These are phyloP conservation scores for Colletotrichum sp. DNA, from an alignment of 2,329 filamentous ascomycete genomes.

Conservation along the genomic window DNA sequence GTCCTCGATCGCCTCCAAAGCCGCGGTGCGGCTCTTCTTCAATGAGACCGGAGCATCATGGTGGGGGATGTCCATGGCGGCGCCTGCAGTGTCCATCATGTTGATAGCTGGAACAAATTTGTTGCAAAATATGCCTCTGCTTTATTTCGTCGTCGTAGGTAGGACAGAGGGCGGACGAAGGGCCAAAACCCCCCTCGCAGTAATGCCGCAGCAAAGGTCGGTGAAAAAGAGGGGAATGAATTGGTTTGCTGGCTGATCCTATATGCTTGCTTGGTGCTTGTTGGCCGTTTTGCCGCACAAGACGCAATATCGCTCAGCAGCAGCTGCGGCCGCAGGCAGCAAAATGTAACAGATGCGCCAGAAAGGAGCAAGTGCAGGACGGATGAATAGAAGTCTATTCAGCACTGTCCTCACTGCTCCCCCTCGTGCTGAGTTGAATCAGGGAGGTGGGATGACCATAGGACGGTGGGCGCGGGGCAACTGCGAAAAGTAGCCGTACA, in stretches of 20 bases:
- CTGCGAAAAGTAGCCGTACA: background rate
- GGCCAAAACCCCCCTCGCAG: background rate
- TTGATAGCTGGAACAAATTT: background rate
- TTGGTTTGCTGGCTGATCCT: background rate
- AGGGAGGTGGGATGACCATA: conserved; percentile 17
- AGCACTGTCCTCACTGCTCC: conserved; percentile 24
- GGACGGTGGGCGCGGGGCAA: conserved; percentile 11
- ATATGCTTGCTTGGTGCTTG: background rate
- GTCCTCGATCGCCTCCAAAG: conserved; percentile 79
- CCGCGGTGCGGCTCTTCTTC: conserved; percentile 36
- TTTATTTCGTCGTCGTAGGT: background rate
- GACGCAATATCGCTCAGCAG: conserved; percentile 1
- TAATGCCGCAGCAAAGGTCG: background rate
- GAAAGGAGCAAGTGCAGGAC: conserved; percentile 22
- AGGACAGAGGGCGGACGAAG: background rate
- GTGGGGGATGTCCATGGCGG: conserved; percentile 21
- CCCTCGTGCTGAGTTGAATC: conserved; percentile 19
- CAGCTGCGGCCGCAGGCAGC: background rate
- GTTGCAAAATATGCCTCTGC: background rate
- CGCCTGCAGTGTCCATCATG: conserved; percentile 19
- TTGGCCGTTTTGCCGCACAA: background rate
- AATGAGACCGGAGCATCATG: conserved; percentile 15
- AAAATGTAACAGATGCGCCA: background rate
- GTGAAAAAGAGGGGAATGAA: background rate
- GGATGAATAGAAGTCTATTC: conserved; percentile 21